Percentiles rank a stretch among this genome's conserved stretches.
Evolutionary conservation across 2,329 filamentous ascomycete species (phyloP).

Genomic region (Claviceps spartinae): DNA sequence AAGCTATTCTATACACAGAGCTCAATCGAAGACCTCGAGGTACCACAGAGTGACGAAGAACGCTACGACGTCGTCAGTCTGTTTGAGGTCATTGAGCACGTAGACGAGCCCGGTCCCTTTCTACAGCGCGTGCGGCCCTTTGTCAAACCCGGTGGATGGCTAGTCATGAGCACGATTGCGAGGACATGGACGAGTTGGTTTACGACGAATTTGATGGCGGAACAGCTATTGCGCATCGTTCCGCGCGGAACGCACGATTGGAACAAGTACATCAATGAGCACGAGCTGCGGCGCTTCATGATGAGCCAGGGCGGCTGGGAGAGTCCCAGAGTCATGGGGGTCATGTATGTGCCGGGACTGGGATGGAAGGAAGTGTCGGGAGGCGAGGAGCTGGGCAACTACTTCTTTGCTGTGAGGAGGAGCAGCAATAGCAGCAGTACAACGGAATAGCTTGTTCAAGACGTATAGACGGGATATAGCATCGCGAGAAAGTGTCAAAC

Average conservation of each 20-base stretch:
- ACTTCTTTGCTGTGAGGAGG: conserved; percentile 73
- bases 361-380: conserved; percentile 78
- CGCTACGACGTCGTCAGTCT: conserved; percentile 70
- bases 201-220: conserved; percentile 83
- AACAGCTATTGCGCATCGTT: conserved; percentile 77
- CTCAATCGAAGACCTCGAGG: conserved; percentile 56
- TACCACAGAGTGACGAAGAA: conserved; percentile 23
- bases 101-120: conserved; percentile 62
- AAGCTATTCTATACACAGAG: conserved; percentile 63
- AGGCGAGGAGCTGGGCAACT: conserved; percentile 82
- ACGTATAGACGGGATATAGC: not conserved
- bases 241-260: conserved; percentile 92
- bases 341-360: conserved; percentile 77
- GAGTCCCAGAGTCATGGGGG: conserved; percentile 54
- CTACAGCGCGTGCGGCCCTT: conserved; percentile 58
- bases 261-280: conserved; percentile 85
- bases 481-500: too few relatives aligned
- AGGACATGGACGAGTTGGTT: conserved; percentile 81
- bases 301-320: conserved; percentile 42
- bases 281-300: conserved; percentile 53
- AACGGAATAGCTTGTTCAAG: not conserved
- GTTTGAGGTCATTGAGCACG: conserved; percentile 94
- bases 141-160: conserved; percentile 82
- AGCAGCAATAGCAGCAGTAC: conserved; percentile 20
- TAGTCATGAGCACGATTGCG: conserved; percentile 85